Percentiles rank a stretch among this genome's conserved stretches.
These are phyloP conservation scores for Yarrowia galli DNA, from an alignment of 1,139 yeast genomes.

Conservation along the genomic window DNA sequence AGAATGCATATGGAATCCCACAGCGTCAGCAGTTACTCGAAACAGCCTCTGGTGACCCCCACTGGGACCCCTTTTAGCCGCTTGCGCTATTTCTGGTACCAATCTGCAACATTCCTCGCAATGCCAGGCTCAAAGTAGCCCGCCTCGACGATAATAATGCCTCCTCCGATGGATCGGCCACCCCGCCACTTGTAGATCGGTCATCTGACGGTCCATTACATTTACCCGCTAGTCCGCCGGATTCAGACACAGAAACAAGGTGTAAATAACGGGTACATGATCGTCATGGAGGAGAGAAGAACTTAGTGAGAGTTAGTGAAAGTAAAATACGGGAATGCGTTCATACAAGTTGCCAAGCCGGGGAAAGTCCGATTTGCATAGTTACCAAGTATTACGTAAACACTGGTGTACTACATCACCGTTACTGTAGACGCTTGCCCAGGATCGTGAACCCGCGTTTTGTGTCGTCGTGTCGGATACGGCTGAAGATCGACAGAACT, in stretches of 20 bases:
- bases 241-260: not conserved
- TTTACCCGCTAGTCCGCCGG: not conserved
- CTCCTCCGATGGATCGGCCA: not conserved
- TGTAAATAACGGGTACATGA: not conserved
- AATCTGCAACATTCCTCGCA: too few species aligned
- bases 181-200: not conserved
- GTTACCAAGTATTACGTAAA: too few species aligned
- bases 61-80: not conserved
- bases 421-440: not conserved
- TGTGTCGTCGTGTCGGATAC: not conserved
- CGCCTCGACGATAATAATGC: not conserved
- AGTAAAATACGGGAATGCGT: too few species aligned
- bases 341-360: too few species aligned
- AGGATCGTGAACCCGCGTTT: too few species aligned
- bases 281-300: not conserved
- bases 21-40: not conserved
- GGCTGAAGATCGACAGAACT: conserved; percentile 9
- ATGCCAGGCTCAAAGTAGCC: too few species aligned
- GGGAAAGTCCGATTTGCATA: too few species aligned
- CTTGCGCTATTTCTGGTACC: not conserved
- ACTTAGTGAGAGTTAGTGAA: not conserved
- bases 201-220: not conserved
- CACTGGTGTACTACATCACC: too few species aligned
- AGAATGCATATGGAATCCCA: not conserved
- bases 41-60: not conserved